Evolutionary conservation across 2,329 filamentous ascomycete species (phyloP).

Genomic region (Scedosporium boydii): DNA sequence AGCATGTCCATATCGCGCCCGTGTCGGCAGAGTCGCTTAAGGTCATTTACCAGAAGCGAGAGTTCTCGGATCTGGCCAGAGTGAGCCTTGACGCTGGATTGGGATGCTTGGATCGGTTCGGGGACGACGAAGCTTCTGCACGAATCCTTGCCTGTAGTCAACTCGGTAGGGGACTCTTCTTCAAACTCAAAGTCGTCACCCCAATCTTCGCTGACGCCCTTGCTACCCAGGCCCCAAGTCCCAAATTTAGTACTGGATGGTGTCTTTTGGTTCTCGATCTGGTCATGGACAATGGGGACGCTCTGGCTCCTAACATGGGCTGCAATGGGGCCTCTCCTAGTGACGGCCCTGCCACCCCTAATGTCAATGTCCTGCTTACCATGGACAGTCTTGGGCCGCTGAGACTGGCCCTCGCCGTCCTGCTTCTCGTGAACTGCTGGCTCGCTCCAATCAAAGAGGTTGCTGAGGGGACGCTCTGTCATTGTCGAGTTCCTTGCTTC

Average conservation of each 20-base stretch:
- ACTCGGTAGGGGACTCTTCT: conserved; percentile 23
- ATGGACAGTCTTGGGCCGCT: conserved; percentile 64
- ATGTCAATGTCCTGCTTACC: conserved; percentile 64
- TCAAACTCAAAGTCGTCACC: conserved; percentile 81
- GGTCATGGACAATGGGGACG: conserved; percentile 63
- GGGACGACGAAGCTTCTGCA: conserved; percentile 47
- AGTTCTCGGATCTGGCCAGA: conserved; percentile 77
- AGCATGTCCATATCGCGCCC: conserved; percentile 59
- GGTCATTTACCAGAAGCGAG: conserved; percentile 70
- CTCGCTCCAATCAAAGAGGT: conserved; percentile 72
- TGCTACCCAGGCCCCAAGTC: conserved; percentile 72
- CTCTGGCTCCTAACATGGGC: conserved; percentile 73
- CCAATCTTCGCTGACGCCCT: conserved; percentile 78
- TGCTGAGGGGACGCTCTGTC: conserved; percentile 51
- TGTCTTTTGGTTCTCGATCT: conserved; percentile 42
- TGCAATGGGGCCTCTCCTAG: conserved; percentile 57
- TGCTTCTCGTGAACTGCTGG: conserved; percentile 51
- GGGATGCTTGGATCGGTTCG: conserved; percentile 68
- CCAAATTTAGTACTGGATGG: conserved; percentile 58
- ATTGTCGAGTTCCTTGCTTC: conserved; percentile 14
- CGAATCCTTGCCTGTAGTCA: conserved; percentile 23
- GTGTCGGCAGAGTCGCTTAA: conserved; percentile 67
- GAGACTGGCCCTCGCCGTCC: conserved; percentile 46
- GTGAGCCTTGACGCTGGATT: conserved; percentile 73
- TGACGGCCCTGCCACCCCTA: conserved; percentile 58